Conservation (phyloP, 2,329 filamentous ascomycete species). For the Stagonosporopsis rhizophila region DNA sequence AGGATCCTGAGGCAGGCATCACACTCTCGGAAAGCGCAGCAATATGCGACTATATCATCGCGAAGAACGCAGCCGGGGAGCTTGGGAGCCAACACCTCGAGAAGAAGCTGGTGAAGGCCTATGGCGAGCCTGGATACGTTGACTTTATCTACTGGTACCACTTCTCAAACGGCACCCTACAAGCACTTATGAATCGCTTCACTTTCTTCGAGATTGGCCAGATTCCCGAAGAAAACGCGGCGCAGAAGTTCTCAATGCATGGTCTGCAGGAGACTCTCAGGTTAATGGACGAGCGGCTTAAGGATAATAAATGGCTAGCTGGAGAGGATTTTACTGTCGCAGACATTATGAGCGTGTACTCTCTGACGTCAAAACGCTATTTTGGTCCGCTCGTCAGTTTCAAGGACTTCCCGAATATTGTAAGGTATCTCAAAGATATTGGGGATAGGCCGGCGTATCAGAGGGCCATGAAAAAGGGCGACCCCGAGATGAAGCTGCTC, state of each 20-base stretch:
- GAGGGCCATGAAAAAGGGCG: conserved; percentile 61
- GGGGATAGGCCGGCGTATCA: conserved; percentile 24
- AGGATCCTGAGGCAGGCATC: conserved; percentile 59
- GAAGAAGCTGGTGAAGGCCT: conserved; percentile 30
- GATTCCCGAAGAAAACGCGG: conserved; percentile 33
- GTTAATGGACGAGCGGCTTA: conserved; percentile 58
- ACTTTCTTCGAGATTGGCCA: conserved; percentile 37
- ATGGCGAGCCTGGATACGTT: conserved; percentile 58
- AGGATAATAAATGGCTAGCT: conserved; percentile 60
- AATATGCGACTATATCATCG: conserved; percentile 66
- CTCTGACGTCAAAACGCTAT: conserved; percentile 65
- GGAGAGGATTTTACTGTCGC: conserved; percentile 68
- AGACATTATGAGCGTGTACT: conserved; percentile 68
- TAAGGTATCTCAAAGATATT: conserved; percentile 27
- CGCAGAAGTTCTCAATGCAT: conserved; percentile 11
- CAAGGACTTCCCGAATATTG: conserved; percentile 25
- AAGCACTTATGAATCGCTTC: conserved; percentile 41
- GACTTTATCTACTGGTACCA: conserved; percentile 70
- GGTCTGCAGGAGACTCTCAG: conserved; percentile 50
- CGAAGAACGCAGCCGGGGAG: conserved; percentile 54
- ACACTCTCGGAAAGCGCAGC: conserved; percentile 62
- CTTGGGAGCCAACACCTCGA: conserved; percentile 47
- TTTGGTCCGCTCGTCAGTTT: conserved; percentile 48
- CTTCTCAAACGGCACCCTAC: conserved; percentile 54
- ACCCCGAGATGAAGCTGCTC: conserved; percentile 52